Evolutionary conservation across 1,284 basidiomycete genomes (phyloP).

Genomic region (Papiliotrema nemorosa): DNA sequence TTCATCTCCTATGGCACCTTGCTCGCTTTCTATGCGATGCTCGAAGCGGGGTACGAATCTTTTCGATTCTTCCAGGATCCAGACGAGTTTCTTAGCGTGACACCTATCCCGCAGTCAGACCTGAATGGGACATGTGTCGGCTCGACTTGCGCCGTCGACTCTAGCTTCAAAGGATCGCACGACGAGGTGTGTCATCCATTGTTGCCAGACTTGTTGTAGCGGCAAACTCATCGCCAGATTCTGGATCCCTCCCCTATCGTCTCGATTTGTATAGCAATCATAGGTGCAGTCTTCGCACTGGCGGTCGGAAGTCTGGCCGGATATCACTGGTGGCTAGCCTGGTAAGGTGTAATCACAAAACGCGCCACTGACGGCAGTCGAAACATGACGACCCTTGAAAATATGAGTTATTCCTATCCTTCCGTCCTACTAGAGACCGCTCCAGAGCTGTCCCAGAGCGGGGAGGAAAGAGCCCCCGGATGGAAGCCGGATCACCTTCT

Average conservation of each 20-base stretch:
- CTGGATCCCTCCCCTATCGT: conserved; percentile 60
- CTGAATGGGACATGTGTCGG: not conserved
- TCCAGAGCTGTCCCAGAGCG: not conserved
- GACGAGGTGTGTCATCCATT: not conserved
- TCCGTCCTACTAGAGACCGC: conserved; percentile 28
- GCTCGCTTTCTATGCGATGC: conserved; percentile 61
- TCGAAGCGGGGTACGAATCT: conserved; percentile 59
- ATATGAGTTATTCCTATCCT: conserved; percentile 67
- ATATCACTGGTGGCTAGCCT: conserved; percentile 75
- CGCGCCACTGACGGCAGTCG: conserved; percentile 53
- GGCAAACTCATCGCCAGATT: conserved; percentile 50
- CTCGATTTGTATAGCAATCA: conserved; percentile 62
- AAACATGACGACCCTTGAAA: conserved; percentile 81
- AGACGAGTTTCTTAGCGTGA: not conserved
- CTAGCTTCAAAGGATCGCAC: not conserved
- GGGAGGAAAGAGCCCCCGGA: not conserved
- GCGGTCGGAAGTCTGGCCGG: conserved; percentile 70
- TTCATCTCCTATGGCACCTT: conserved; percentile 68
- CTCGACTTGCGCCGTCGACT: not conserved
- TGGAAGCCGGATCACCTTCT: conserved; percentile 66
- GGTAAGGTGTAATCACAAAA: conserved; percentile 53
- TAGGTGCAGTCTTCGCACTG: conserved; percentile 62
- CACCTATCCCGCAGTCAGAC: not conserved
- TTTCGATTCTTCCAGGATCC: conserved; percentile 60
- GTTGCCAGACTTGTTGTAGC: conserved; percentile 2